Evolutionary conservation across 306 rosid species (phyloP).

Genomic region (Trichosanthes truncata): DNA sequence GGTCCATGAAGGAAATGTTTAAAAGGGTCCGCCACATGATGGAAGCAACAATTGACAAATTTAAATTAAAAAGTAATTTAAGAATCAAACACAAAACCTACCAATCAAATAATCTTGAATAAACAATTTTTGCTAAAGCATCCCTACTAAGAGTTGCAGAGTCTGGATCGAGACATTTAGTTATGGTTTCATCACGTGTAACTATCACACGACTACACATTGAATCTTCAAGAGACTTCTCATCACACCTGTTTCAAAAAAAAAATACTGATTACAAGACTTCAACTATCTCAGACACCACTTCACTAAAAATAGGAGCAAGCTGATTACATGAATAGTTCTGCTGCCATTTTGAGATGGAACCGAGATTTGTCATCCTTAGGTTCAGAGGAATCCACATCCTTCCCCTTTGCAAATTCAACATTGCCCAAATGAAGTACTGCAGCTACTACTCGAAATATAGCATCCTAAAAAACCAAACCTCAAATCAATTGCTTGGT

Average conservation of each 20-base stretch:
- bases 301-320: background rate
- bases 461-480: constrained; percentile 58
- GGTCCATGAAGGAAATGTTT: constrained; percentile 9
- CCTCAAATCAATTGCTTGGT: background rate
- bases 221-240: constrained; percentile 73
- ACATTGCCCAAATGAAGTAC: constrained; percentile 88
- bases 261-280: constrained; percentile 13
- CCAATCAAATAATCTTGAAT: constrained; percentile 92
- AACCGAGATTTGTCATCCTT: constrained; percentile 63
- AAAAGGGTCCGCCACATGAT: constrained; percentile 1
- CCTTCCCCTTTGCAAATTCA: constrained; percentile 71
- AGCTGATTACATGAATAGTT: constrained; percentile 53
- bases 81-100: constrained; percentile 17
- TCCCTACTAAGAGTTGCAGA: constrained; percentile 77
- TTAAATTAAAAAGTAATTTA: background rate
- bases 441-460: constrained; percentile 83
- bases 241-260: constrained; percentile 60
- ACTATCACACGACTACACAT: constrained; percentile 85
- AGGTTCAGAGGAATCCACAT: constrained; percentile 73
- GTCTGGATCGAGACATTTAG: constrained; percentile 61
- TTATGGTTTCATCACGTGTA: constrained; percentile 91
- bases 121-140: constrained; percentile 80
- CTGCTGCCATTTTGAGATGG: constrained; percentile 77
- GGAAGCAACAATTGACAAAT: background rate
- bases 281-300: constrained; percentile 14